phyloP scores from a whole-genome alignment of 257 asterid species.

The Petunia axillaris region DNA sequence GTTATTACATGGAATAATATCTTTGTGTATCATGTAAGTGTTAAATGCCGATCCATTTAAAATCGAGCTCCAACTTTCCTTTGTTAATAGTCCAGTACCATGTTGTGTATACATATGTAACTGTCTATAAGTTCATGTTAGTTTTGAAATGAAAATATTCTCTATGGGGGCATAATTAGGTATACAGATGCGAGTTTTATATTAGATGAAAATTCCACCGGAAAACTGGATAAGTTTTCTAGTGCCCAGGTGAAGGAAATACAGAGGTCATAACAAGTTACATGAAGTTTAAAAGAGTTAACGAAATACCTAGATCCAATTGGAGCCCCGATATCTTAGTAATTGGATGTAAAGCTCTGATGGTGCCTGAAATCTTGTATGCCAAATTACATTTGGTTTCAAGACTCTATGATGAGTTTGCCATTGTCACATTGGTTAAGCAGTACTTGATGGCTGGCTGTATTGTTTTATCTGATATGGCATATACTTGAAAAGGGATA shows the following conservation, averaged over 20 bases:
- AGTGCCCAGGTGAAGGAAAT: not conserved
- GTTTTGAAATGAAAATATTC: not conserved
- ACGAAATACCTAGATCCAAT: not conserved
- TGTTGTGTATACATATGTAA: not conserved
- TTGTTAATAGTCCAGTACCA: not conserved
- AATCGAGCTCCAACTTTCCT: not conserved
- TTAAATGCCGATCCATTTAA: not conserved
- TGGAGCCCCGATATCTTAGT: not conserved
- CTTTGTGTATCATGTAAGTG: not conserved
- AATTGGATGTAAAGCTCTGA: not conserved
- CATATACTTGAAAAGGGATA: slow-evolving; percentile 2
- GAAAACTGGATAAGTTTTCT: not conserved
- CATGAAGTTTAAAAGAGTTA: too few relatives aligned
- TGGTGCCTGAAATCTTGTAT: not conserved
- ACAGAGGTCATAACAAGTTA: not conserved
- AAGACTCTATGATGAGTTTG: not conserved
- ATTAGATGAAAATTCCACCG: not conserved
- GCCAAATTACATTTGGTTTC: not conserved
- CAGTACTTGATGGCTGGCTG: not conserved
- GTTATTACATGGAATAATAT: not conserved
- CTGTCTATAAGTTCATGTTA: not conserved
- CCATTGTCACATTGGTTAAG: not conserved
- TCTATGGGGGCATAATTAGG: not conserved
- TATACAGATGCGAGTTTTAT: not conserved
- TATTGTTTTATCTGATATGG: not conserved